Conservation (phyloP, 805 yeast genomes). For the Cyberlindnera sargentensis region DNA sequence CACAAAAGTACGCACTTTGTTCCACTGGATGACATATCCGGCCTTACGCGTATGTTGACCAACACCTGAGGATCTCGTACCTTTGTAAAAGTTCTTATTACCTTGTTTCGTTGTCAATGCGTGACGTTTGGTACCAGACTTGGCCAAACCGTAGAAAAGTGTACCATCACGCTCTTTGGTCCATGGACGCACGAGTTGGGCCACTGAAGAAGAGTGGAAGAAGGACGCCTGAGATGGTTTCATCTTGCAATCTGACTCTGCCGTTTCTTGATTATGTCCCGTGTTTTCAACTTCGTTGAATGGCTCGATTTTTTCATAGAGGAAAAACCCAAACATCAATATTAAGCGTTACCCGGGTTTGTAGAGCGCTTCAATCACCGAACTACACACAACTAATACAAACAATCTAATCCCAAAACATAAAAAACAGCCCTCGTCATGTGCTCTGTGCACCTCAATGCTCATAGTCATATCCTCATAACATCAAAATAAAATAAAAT, state of each 20-base stretch:
- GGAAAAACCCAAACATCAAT: no score
- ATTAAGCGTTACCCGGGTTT: neutral
- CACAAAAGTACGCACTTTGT: conserved; percentile 83
- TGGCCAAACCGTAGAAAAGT: conserved; percentile 72
- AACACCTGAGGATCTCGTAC: conserved; percentile 91
- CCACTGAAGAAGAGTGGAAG: conserved; percentile 39
- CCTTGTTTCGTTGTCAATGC: conserved; percentile 90
- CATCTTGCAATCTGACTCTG: conserved; percentile 25
- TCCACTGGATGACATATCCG: conserved; percentile 71
- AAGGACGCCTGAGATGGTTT: conserved; percentile 38
- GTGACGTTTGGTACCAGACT: conserved; percentile 76
- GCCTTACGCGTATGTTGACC: conserved; percentile 76
- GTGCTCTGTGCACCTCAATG: no score
- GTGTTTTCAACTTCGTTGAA: neutral
- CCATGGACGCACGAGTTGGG: conserved; percentile 79
- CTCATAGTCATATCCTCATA: neutral
- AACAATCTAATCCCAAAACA: no score
- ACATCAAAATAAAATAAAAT: neutral
- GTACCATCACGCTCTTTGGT: conserved; percentile 77
- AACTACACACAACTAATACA: no score
- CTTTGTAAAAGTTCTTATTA: conserved; percentile 89
- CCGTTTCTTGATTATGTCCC: neutral
- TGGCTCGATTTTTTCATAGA: no score
- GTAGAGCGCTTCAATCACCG: no score
- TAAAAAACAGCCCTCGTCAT: no score